Percentiles rank a stretch among this genome's conserved stretches.
Conservation (phyloP, 345 rosid species). For the Carallia pectinifolia region DNA sequence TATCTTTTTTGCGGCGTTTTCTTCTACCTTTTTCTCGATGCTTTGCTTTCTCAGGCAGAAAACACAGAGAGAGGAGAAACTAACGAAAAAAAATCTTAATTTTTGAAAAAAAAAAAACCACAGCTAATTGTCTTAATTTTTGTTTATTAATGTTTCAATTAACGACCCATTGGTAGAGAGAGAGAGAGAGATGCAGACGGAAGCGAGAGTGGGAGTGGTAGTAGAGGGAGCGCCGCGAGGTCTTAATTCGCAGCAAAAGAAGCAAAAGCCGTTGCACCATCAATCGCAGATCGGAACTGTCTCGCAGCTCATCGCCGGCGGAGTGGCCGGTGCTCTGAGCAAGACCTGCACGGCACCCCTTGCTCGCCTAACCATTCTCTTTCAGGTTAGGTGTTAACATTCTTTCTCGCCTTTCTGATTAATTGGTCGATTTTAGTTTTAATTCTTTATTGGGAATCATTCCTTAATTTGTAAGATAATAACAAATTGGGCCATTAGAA, state of each 20-base stretch:
- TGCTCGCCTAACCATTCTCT: constrained; percentile 36
- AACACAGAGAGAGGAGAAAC: not conserved
- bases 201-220: constrained; percentile 74
- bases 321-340: constrained; percentile 33
- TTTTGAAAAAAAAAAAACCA: not conserved
- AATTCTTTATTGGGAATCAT: not conserved
- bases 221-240: constrained; percentile 42
- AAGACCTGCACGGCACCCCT: constrained; percentile 38
- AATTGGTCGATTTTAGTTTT: not conserved
- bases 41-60: constrained; percentile 4
- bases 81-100: not conserved
- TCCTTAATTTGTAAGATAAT: not conserved
- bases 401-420: not conserved
- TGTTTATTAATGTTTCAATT: not conserved
- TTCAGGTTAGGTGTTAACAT: constrained; percentile 20
- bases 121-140: not conserved
- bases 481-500: too few species aligned
- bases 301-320: constrained; percentile 31
- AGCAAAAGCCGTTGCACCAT: constrained; percentile 9
- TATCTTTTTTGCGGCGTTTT: not conserved
- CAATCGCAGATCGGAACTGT: constrained; percentile 31
- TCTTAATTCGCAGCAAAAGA: constrained; percentile 22
- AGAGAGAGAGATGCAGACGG: constrained; percentile 65
- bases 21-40: too few species aligned
- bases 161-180: not conserved